These are phyloP conservation scores for Pythium angustatum DNA, from an alignment of 352 stramenopile genomes.

Conservation along the genomic window DNA sequence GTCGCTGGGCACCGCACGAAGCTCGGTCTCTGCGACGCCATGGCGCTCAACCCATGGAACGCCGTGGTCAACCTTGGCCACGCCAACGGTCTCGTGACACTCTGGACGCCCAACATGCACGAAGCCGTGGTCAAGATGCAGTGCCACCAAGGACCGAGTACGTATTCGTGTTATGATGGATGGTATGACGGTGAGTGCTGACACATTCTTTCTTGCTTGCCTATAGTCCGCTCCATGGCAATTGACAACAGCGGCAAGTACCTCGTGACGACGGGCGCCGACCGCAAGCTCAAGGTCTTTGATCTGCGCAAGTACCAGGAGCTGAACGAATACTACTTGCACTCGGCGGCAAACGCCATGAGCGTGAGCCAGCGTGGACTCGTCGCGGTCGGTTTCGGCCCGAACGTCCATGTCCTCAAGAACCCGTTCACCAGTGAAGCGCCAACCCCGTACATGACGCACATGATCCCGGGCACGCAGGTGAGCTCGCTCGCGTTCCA, in stretches of 20 bases:
- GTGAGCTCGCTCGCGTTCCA: constrained; percentile 94
- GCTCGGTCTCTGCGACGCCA: constrained; percentile 90
- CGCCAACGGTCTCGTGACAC: constrained; percentile 96
- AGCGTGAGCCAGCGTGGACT: constrained; percentile 96
- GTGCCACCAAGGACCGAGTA: constrained; percentile 95
- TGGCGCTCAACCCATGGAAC: constrained; percentile 97
- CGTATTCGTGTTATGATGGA: neutral
- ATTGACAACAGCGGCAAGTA: constrained; percentile 94
- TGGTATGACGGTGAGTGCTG: neutral
- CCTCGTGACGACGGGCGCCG: constrained; percentile 95
- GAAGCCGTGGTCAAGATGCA: constrained; percentile 97
- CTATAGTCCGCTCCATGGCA: constrained; percentile 85
- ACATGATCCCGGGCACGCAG: constrained; percentile 82
- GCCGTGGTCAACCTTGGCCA: constrained; percentile 97
- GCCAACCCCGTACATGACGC: constrained; percentile 90
- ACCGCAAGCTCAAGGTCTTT: constrained; percentile 97
- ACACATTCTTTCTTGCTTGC: constrained; percentile 6
- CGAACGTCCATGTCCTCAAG: constrained; percentile 92
- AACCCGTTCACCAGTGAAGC: constrained; percentile 81
- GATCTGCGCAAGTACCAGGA: constrained; percentile 97
- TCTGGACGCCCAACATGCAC: constrained; percentile 96
- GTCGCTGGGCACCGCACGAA: constrained; percentile 92
- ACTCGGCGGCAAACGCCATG: constrained; percentile 82
- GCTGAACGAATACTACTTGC: constrained; percentile 93
- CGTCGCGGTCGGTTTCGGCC: constrained; percentile 92